Evolutionary conservation across 306 rosid genomes (phyloP).

Genomic region (Citrullus amarus): DNA sequence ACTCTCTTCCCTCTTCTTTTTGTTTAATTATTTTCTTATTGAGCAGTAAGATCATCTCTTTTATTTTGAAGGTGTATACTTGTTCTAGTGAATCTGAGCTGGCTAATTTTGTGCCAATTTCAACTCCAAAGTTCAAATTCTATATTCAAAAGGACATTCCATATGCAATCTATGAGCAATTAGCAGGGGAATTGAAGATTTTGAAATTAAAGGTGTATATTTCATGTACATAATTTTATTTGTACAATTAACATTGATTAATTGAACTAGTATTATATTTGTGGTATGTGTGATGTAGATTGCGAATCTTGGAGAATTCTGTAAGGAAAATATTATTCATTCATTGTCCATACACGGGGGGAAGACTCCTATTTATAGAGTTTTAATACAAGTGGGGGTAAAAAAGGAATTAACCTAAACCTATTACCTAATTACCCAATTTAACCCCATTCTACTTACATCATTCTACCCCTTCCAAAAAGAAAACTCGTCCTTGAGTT

Average conservation of each 20-base stretch:
- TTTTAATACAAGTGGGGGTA: too few relatives aligned
- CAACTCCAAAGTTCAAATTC: slow-evolving; percentile 57
- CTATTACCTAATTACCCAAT: too few relatives aligned
- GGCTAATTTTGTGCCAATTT: slow-evolving; percentile 41
- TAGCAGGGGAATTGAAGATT: slow-evolving; percentile 18
- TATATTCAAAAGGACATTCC: slow-evolving; percentile 26
- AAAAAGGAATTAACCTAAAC: too few relatives aligned
- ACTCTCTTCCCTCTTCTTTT: not conserved
- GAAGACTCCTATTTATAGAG: too few relatives aligned
- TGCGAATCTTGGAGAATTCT: too few relatives aligned
- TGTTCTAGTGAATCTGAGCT: slow-evolving; percentile 58
- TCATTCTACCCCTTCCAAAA: too few relatives aligned
- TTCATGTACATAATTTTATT: not conserved
- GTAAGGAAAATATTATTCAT: too few relatives aligned
- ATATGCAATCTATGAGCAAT: slow-evolving; percentile 8
- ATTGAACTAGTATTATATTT: not conserved
- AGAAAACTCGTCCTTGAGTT: too few relatives aligned
- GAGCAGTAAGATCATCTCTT: not conserved
- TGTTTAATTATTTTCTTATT: not conserved
- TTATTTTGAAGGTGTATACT: slow-evolving; percentile 61
- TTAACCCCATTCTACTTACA: too few relatives aligned
- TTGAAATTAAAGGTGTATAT: slow-evolving; percentile 41
- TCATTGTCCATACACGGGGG: too few relatives aligned
- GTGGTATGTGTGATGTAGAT: not conserved
- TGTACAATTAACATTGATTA: not conserved